Evolutionary conservation across 1,139 yeast genomes (phyloP), one percentile per base, ranked within the genome.

Genomic region (Meyerozyma carpophila): DNA sequence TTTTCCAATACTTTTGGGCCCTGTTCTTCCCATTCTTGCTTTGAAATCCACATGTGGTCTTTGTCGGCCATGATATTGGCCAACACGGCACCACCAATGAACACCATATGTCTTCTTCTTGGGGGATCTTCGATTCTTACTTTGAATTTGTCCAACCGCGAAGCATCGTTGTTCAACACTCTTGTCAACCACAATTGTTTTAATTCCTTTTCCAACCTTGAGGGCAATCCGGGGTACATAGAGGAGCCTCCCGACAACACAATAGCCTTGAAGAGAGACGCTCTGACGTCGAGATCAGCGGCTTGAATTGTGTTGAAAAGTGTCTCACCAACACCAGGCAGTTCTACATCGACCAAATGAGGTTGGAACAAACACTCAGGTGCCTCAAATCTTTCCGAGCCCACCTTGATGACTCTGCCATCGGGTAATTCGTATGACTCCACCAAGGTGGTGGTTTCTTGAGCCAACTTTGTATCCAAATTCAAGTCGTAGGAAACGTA

Each of bases 321-420:
- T 34, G 85, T 75, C 66, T 93, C 98, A 44, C 97, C 98, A 48
- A 93, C 82, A 56, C 98, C 98, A 1, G 96, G 96, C 63, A 90
- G 97, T 69, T 93, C 98, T 47, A 88, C 89, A 63, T 91, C 98
- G n/a, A 93, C 97, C 55, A 93, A 77, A 57, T 84, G 82, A 43
- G 98, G 98, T 70, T 94, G 98, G 79, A 93, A 93, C 57, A 93
- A 75, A 70, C 98, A 93, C 67, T 93, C 98, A 32, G 98, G 97
- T 3, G 98, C 98, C 68, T 90, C 96, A 63, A 88, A 93, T 66
- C 98, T 79, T 67, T 93, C 98, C 29, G 94, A 87, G 4, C 98
- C 98, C 40, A 91, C 88, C 64, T 86, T 88, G 57, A 93, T 90
- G 36, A 87, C 81, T 65, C 98, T 81, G 43, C 98, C 98, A 66